Conservation (phyloP, 768 basidiomycete species). For the Rhizopogon salebrosus region DNA sequence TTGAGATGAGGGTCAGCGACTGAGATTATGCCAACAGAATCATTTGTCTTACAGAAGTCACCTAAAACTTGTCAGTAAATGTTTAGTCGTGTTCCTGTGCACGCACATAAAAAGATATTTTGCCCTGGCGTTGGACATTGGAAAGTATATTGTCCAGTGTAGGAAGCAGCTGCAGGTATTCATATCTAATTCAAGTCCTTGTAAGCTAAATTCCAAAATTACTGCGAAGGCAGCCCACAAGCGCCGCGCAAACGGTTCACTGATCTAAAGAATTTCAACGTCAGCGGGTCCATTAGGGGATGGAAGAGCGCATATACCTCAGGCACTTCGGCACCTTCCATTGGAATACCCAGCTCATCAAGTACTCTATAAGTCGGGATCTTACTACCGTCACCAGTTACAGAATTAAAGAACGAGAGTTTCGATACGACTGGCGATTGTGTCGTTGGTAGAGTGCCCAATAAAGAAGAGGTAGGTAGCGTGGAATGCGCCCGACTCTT, state of each 20-base stretch:
- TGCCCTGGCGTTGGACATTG: conserved; percentile 91
- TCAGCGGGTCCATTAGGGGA: background rate
- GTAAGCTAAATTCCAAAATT: background rate
- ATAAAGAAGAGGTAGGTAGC: background rate
- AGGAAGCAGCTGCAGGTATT: conserved; percentile 76
- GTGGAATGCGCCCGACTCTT: conserved; percentile 14
- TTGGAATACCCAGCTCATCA: conserved; percentile 69
- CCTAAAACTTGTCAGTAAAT: conserved; percentile 35
- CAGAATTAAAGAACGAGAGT: conserved; percentile 77
- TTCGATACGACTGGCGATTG: conserved; percentile 62
- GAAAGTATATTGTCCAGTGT: conserved; percentile 84
- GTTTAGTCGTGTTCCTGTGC: conserved; percentile 1
- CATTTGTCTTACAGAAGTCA: conserved; percentile 65
- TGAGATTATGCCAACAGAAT: background rate
- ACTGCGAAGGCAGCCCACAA: conserved; percentile 35
- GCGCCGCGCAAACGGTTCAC: conserved; percentile 58
- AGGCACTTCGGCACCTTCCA: conserved; percentile 72
- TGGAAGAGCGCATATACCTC: conserved; percentile 48
- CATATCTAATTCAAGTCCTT: conserved; percentile 42
- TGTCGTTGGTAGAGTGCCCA: conserved; percentile 36
- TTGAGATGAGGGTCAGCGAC: conserved; percentile 24
- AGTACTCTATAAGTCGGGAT: conserved; percentile 87
- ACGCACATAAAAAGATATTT: conserved; percentile 85
- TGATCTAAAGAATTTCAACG: conserved; percentile 44
- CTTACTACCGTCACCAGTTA: conserved; percentile 50